Evolutionary conservation across 2,329 filamentous ascomycete species (phyloP), one percentile per base, ranked within the genome.

Genomic region (Exophiala oligosperma): DNA sequence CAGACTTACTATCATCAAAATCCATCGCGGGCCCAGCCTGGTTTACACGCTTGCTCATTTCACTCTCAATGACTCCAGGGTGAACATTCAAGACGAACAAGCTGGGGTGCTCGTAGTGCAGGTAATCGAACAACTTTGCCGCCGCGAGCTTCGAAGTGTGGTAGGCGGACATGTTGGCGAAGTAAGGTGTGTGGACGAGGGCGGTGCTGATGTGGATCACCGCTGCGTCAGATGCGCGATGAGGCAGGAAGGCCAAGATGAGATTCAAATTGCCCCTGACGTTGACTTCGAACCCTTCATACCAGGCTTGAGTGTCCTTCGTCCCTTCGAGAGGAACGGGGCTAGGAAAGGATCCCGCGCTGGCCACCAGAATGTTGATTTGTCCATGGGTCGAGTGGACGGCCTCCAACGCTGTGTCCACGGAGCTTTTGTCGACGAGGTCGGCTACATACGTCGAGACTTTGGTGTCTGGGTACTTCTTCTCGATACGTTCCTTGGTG

Each of bases 1-100:
- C 17, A 38, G n/a, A 40, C 53, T 57, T 53, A 57, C 50, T 50
- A 24, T 51, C 17, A 14, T 52, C 54, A 28, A 28, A 28, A 7
- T 28, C 26, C 32, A 44, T 29, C 2, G 35, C 41, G 8, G 21
- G 9, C 14, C 49, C 35, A n/a, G 37, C 29, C 24, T 7, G 17
- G 9, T 54, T 37, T 5, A 4, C 29, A 28, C 26, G 4, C 26
- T 28, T 28, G 26, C 24, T 55, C 21, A 59, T 43, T 37, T 56
- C 56, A 24, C 38, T 59, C 26, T 35, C 11, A 11, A 56, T 37
- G 17, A 55, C 37, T 28, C 78, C 78, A 0, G 79, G 79, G 17
- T 81, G 77, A 11, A 79, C 64, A 35, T 76, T 72, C 6, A 74
- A 66, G 0, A 79, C 71, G n/a, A 69, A 66, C 8, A 79, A 41